Base-by-base conservation (phyloP, 371 early-diverging fungal species). In the Syncephalastrum racemosum region DNA sequence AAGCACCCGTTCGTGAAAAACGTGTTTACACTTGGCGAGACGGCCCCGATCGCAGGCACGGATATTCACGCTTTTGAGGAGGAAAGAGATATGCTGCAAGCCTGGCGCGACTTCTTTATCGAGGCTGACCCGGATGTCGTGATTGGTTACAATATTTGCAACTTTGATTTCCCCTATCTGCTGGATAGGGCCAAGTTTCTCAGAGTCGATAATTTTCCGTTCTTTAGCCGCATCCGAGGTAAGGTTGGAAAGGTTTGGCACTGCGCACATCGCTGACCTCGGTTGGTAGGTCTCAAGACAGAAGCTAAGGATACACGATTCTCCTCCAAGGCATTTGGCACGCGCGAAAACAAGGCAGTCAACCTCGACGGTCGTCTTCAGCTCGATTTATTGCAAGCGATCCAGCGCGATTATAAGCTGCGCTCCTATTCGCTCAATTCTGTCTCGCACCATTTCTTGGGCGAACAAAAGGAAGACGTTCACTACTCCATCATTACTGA, bases 381-480 rank as follows among this genome's bases (percentile, higher is more conserved):
- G 58, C 74, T 99, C 50, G 99, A 99, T 72, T 80, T 99, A 64
- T 79, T 98, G 24, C 95, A 92, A 53, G 92, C 97, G 36, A 96
- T 99, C 82, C 93, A 94, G 63, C 85, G 98, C 53, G 99, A 99
- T 52, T 90, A 98, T 71, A 99, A 99, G 64, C 80, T 99, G 58
- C 86, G 99, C 50, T 95, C 96, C 3, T 99, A 99, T 48, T 90
- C 99, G 0, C 83, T 99, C 22, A 99, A 99, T 72, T 84, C 98
- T 18, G 99, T 99, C 8, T 95, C 90, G 70, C 92, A 96, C 10
- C 93, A 97, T 60, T 99, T 99, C 62, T 73, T 99, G 47, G 89
- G 89, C 45, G 99, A 99, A 67, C 99, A 99, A 82, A 99, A 99
- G 72, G 99, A 99, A 77, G 99, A 99, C 70, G 99, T 99, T 1